Base-by-base conservation (phyloP, 2,329 filamentous ascomycete species). In the Trichoderma cornu-damae region DNA sequence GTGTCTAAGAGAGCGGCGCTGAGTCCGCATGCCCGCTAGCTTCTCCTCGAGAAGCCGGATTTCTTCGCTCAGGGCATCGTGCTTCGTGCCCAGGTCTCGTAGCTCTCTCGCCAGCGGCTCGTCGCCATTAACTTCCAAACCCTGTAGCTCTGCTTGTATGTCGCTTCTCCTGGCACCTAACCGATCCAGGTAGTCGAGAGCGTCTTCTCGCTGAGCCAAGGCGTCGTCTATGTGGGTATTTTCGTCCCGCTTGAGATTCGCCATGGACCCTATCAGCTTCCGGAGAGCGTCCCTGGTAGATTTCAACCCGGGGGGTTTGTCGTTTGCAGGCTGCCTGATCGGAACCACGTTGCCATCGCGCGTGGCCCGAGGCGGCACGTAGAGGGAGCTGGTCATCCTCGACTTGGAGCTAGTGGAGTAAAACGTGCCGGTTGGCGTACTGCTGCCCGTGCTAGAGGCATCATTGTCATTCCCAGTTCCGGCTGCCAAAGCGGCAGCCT, bases 231-330 rank as follows among this genome's bases (percentile, higher is more conserved):
- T 72, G 22, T 84, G 75, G 0, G 77, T 75, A n/a, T 84, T 75
- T 70, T 91, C 87, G 58, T 90, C 86, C 3, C 75, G 75, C 67
- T 90, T 90, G 24, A 92, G 72, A 7, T 79, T 78, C 0, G 82
- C 82, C 4, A 92, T 73, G 53, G 84, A 81, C 3, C 78, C 74
- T 68, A 92, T 87, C 48, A 82, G 79, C 49, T 77, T 78, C 14
- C 81, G 77, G 6, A 93, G 79, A 0, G 84, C 86, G 26, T 78
- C 77, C n/a, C 89, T 79, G 1, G 87, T 86, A 16, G 79, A 78
- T 26, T 78, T 77, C 12, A 91, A 74, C 0, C 84, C 80, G 7
- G 82, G 68, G 34, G 78, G 81, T 56, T 77, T 77, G 42, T 72
- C 64, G 14, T 63, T 61, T 28, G 73, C 74, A 0, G 83, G 83